These are phyloP conservation scores for Arxiozyma slooffiae DNA, from an alignment of 1,139 yeast genomes.

Conservation along the genomic window DNA sequence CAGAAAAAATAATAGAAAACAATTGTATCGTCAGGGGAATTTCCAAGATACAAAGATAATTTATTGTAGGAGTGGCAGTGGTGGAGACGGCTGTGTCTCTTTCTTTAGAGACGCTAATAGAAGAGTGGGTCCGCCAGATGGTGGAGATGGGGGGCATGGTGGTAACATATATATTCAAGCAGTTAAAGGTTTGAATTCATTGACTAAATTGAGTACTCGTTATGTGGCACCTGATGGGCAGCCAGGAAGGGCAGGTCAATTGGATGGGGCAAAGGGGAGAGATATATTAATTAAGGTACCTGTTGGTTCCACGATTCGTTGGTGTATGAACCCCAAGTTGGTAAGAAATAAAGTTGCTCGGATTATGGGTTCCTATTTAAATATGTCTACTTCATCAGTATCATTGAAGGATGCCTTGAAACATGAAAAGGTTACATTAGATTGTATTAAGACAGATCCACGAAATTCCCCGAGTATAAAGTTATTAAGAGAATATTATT, in stretches of 20 bases:
- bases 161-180: constrained; percentile 82
- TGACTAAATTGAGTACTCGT: constrained; percentile 57
- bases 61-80: constrained; percentile 64
- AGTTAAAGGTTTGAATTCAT: constrained; percentile 55
- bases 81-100: constrained; percentile 83
- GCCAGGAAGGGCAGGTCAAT: constrained; percentile 62
- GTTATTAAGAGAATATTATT: constrained; percentile 57
- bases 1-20: constrained; percentile 25
- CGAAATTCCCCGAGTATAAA: constrained; percentile 30
- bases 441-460: constrained; percentile 17
- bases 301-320: constrained; percentile 74
- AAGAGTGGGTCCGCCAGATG: constrained; percentile 89
- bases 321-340: constrained; percentile 70
- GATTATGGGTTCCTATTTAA: constrained; percentile 4
- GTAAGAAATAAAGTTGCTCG: constrained; percentile 28
- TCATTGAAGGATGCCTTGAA: constrained; percentile 19
- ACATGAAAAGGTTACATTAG: constrained; percentile 10
- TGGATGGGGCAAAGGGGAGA: constrained; percentile 75
- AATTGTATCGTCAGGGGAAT: constrained; percentile 31
- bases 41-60: constrained; percentile 61
- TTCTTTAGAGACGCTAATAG: constrained; percentile 79
- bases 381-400: neutral
- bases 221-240: no score
- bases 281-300: constrained; percentile 80
- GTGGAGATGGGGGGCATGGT: constrained; percentile 96